Conservation (phyloP, 2,329 filamentous ascomycete species). For the Mycosphaerella sp. region DNA sequence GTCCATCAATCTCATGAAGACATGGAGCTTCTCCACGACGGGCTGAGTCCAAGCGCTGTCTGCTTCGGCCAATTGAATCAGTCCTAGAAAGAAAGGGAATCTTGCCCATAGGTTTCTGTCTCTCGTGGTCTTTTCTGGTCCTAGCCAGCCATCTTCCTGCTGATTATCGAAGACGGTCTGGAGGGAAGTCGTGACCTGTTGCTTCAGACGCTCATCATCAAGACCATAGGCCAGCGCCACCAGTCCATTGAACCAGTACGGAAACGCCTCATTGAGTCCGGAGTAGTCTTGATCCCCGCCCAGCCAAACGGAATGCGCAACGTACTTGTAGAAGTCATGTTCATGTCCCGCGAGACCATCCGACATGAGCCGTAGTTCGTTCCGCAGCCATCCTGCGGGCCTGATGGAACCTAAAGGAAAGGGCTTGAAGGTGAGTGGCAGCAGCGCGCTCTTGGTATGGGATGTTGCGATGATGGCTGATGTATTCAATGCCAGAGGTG, state of each 20-base stretch:
- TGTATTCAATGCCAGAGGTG: not conserved
- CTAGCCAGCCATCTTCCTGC: constrained; percentile 52
- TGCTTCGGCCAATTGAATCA: constrained; percentile 47
- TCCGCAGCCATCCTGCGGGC: constrained; percentile 48
- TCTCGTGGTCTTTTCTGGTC: constrained; percentile 44
- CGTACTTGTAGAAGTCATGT: constrained; percentile 52
- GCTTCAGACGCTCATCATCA: constrained; percentile 45
- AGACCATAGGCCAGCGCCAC: constrained; percentile 51
- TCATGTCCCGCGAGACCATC: constrained; percentile 50
- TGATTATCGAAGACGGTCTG: constrained; percentile 47
- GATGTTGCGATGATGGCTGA: not conserved
- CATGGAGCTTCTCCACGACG: constrained; percentile 47
- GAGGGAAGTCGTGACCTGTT: constrained; percentile 43
- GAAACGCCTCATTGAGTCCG: constrained; percentile 48
- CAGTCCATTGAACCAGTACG: constrained; percentile 55
- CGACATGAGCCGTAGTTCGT: constrained; percentile 46
- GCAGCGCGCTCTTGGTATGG: constrained; percentile 1
- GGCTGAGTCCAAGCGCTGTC: constrained; percentile 39
- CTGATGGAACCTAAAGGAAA: constrained; percentile 47
- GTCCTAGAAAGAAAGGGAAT: constrained; percentile 46
- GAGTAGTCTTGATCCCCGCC: constrained; percentile 50
- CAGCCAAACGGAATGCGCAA: constrained; percentile 47
- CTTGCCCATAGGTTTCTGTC: constrained; percentile 45
- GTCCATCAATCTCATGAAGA: constrained; percentile 47
- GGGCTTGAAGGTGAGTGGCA: constrained; percentile 30